Base-by-base conservation (phyloP, 441 rosid species). In the Bocquillonia castaneifolia region DNA sequence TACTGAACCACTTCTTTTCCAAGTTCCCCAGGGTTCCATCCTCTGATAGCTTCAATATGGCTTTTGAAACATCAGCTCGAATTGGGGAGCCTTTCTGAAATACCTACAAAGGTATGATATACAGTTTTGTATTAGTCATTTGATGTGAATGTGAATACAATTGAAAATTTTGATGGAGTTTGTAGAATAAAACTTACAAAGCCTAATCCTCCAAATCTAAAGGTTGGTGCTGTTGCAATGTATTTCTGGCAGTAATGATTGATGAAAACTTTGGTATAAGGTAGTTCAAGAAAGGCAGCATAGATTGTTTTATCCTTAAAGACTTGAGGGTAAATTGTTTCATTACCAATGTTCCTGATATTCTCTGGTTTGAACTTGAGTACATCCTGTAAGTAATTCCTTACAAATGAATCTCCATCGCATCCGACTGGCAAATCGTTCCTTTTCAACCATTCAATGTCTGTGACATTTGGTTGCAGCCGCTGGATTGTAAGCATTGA, bases 261-360 rank as follows among this genome's bases (percentile, higher is more conserved):
- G 52, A 70, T 39, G 72, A 76, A 81, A 8, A 78, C 79, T 76
- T 72, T 79, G 73, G 58, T 62, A 25, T 81, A 83, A 22, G 87
- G 84, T 51, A 76, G 72, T 68, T 83, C 87, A 20, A 81, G 78
- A 74, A 83, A 81, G 12, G 83, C 80, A n/a, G 87, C 85, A n/a
- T 72, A 73, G 34, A 79, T 79, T 23, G 6, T 14, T 23, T 26
- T 42, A 54, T 51, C 58, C 28, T 71, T 5, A 40, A 72, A 76
- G 5, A 67, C 48, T 26, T 14, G 42, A 9, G 32, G 32, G 40
- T 72, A 79, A 1, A 10, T 15, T 59, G 68, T 23, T 71, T 77
- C 76, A 5, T 2, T 60, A 3, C 3, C 4, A 17, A 81, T 55
- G 0, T 29, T 66, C 12, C 31, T 9, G 29, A 83, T 79, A 45